These are phyloP conservation scores for Ophioceras dolichostomum DNA, from an alignment of 2,329 filamentous ascomycete species.

Conservation along the genomic window DNA sequence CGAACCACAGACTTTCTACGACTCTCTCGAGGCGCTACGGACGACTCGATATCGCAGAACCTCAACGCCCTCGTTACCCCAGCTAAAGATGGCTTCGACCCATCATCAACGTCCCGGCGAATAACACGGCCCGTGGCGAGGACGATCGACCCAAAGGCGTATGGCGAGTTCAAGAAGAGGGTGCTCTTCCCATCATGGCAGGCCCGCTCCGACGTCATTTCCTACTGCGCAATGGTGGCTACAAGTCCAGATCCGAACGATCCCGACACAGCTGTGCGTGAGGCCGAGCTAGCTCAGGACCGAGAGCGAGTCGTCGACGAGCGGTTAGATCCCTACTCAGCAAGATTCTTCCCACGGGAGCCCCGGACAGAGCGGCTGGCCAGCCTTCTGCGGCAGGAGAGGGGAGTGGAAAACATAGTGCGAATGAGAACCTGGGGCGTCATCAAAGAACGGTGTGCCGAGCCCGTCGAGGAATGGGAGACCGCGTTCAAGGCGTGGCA, in stretches of 20 bases:
- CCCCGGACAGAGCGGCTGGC: slow-evolving; percentile 71
- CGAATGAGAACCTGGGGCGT: slow-evolving; percentile 71
- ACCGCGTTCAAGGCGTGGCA: slow-evolving; percentile 51
- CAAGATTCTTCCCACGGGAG: slow-evolving; percentile 68
- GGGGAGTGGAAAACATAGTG: slow-evolving; percentile 66
- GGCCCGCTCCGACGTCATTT: slow-evolving; percentile 66
- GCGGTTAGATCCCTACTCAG: slow-evolving; percentile 82
- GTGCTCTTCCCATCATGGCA: slow-evolving; percentile 88
- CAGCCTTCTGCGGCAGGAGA: slow-evolving; percentile 59
- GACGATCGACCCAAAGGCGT: slow-evolving; percentile 49
- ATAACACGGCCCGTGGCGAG: slow-evolving; percentile 33
- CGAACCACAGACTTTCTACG: slow-evolving; percentile 85
- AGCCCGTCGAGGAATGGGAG: slow-evolving; percentile 47
- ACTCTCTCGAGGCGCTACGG: slow-evolving; percentile 69
- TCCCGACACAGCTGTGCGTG: slow-evolving; percentile 58
- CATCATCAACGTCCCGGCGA: slow-evolving; percentile 59
- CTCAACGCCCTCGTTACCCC: slow-evolving; percentile 82
- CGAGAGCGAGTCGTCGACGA: slow-evolving; percentile 72
- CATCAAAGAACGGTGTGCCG: slow-evolving; percentile 59
- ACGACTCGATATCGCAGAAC: slow-evolving; percentile 88
- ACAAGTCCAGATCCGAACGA: slow-evolving; percentile 80
- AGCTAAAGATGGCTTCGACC: slow-evolving; percentile 60
- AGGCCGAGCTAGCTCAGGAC: slow-evolving; percentile 58
- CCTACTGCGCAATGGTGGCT: slow-evolving; percentile 81
- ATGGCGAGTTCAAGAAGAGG: slow-evolving; percentile 59